A percentile compares a stretch with the other conserved stretches of the same genome.
Evolutionary conservation across 2,329 filamentous ascomycete genomes (phyloP).

Genomic region (Penicillium sclerotiorum): DNA sequence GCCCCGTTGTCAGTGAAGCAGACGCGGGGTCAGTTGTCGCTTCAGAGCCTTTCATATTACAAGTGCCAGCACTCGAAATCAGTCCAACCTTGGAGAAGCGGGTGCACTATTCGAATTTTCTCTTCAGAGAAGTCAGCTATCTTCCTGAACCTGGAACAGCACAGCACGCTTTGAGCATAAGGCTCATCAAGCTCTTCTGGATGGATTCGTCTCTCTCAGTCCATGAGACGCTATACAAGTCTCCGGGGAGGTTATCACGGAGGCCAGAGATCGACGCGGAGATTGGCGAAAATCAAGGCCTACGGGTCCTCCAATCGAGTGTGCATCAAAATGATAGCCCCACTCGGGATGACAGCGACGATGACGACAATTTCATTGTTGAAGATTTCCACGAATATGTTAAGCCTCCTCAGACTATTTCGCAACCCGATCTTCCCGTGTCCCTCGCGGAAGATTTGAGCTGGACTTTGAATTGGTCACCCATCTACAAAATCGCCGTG

Average conservation of each 20-base stretch:
- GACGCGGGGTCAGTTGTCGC: constrained; percentile 24
- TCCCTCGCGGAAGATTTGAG: constrained; percentile 21
- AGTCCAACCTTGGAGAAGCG: constrained; percentile 10
- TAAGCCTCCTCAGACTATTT: constrained; percentile 8
- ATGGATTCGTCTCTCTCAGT: constrained; percentile 36
- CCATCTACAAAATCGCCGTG: constrained; percentile 30
- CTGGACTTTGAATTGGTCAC: constrained; percentile 34
- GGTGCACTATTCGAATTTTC: constrained; percentile 32
- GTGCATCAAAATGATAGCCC: constrained; percentile 2
- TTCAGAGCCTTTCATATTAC: constrained; percentile 39
- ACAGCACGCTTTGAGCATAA: constrained; percentile 23
- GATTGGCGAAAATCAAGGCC: constrained; percentile 11
- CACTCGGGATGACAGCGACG: constrained; percentile 1
- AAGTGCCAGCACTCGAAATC: constrained; percentile 26
- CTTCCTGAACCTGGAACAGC: constrained; percentile 19
- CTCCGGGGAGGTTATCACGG: constrained; percentile 14
- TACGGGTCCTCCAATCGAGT: constrained; percentile 26
- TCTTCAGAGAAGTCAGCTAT: constrained; percentile 37
- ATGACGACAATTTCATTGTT: constrained; percentile 38
- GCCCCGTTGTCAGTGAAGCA: constrained; percentile 28
- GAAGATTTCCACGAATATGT: constrained; percentile 40
- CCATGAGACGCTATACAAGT: constrained; percentile 39
- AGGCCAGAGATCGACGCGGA: constrained; percentile 17
- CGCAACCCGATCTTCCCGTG: constrained; percentile 12
- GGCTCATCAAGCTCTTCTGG: constrained; percentile 41